Evolutionary conservation across 2,329 filamentous ascomycete species (phyloP).

Genomic region (Biscogniauxia marginata): DNA sequence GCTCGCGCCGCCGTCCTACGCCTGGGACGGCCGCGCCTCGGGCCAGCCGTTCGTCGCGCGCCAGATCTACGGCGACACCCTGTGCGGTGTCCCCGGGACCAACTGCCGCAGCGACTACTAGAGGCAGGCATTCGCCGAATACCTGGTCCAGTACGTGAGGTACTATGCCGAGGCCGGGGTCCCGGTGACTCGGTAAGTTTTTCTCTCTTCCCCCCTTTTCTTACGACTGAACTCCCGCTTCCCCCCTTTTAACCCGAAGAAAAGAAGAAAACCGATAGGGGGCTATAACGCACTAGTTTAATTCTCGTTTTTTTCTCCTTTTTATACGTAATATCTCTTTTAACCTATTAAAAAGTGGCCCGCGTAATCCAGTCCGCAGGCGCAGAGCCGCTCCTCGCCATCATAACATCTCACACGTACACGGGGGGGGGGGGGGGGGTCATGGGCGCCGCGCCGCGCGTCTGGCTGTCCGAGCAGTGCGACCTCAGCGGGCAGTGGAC

Average conservation of each 20-base stretch:
- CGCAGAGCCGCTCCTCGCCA: slow-evolving; percentile 33
- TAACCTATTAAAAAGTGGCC: neutral
- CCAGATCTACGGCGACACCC: slow-evolving; percentile 36
- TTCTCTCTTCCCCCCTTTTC: neutral
- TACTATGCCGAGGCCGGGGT: slow-evolving; percentile 38
- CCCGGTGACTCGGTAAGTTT: slow-evolving; percentile 22
- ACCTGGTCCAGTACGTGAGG: slow-evolving; percentile 41
- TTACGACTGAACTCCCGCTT: no score
- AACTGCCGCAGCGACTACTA: slow-evolving; percentile 35
- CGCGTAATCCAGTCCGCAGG: slow-evolving; percentile 33
- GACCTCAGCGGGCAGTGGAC: slow-evolving; percentile 44
- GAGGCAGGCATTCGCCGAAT: slow-evolving; percentile 43
- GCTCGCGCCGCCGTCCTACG: slow-evolving; percentile 41
- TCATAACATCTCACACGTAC: slow-evolving; percentile 42
- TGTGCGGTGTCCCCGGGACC: slow-evolving; percentile 37
- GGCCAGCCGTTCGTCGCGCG: slow-evolving; percentile 45
- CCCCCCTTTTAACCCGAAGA: no score
- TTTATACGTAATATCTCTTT: no score
- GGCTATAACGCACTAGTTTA: no score
- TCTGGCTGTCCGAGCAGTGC: slow-evolving; percentile 51
- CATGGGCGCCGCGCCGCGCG: slow-evolving; percentile 33
- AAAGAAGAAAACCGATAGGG: no score
- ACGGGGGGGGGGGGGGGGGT: slow-evolving; percentile 34
- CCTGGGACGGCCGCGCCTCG: slow-evolving; percentile 42
- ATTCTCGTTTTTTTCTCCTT: no score